Evolutionary conservation across 345 rosid genomes (phyloP), one percentile per base, ranked within the genome.

Genomic region (Noccaea bulbosa): DNA sequence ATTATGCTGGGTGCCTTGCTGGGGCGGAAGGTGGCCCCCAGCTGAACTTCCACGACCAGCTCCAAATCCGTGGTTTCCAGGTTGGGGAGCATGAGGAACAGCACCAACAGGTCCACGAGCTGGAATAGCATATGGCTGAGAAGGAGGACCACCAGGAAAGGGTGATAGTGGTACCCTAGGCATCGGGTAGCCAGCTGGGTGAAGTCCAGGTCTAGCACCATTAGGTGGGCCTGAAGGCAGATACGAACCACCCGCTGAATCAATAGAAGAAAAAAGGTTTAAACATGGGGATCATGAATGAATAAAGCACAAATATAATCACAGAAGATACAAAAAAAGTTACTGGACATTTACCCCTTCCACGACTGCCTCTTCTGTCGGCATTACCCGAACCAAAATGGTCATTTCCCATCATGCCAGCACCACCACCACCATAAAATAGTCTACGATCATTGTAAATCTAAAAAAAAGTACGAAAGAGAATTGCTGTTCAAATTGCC

Each of bases 91-190:
- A 75, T 82, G 87, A 79, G 96, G 91, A 56, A 70, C 94, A 75
- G 93, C 86, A 62, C 98, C 98, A 69, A 90, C 93, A 14, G 99
- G 97, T 71, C 99, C 97, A 75, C 96, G 97, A 51, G 92, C 78
- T 27, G 99, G 99, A 75, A 95, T 95, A 64, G 97, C 87, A 58
- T 95, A 95, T 22, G 98, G 99, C 85, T 92, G 98, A 65, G 97
- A 80, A 57, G 91, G 84, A 64, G 91, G 88, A 65, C 83, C 91
- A 34, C 96, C 96, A 50, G 85, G 98, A 75, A 88, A 91, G 16
- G 85, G 87, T 56, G 96, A 83, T 59, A 88, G 81, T 54, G 97
- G 94, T 46, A 83, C 88, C 79, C 96, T 85, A 63, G 98, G 88
- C 78, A 88, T 83, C 27, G 98, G 88, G 64, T 77, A 95, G 27